Conservation (phyloP, 2,329 filamentous ascomycete genomes). For the Hypoxylon sp. region DNA sequence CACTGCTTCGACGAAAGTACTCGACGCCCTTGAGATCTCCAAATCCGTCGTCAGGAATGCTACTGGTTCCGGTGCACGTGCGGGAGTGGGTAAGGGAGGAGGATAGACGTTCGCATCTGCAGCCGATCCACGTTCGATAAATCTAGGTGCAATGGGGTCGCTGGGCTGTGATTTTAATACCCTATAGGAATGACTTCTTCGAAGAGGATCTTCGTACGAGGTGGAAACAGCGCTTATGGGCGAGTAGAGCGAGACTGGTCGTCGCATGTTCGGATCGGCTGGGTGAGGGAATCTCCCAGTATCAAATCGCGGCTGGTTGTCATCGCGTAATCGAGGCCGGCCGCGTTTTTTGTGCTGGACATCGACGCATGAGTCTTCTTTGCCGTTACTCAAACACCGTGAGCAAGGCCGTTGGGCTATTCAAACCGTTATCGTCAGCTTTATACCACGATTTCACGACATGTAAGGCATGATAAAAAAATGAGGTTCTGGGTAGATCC, state of each 20-base stretch:
- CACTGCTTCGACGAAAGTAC: slow-evolving; percentile 67
- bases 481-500: slow-evolving; percentile 3
- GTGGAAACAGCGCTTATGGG: slow-evolving; percentile 59
- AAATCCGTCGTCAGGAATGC: slow-evolving; percentile 71
- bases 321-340: slow-evolving; percentile 81
- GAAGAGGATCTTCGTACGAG: slow-evolving; percentile 62
- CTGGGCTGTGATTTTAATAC: slow-evolving; percentile 67
- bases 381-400: slow-evolving; percentile 81
- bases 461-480: slow-evolving; percentile 14
- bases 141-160: slow-evolving; percentile 63
- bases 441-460: slow-evolving; percentile 22
- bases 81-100: slow-evolving; percentile 58
- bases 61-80: slow-evolving; percentile 63
- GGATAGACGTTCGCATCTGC: slow-evolving; percentile 65
- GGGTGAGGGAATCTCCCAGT: slow-evolving; percentile 61
- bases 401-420: slow-evolving; percentile 82
- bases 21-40: slow-evolving; percentile 69
- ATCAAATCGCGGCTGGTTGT: slow-evolving; percentile 72
- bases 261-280: slow-evolving; percentile 61
- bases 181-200: slow-evolving; percentile 64
- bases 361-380: slow-evolving; percentile 84
- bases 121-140: slow-evolving; percentile 63
- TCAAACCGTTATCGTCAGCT: slow-evolving; percentile 53
- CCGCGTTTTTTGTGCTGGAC: slow-evolving; percentile 90
- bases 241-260: slow-evolving; percentile 66